Evolutionary conservation across 352 stramenopile species (phyloP).

Genomic region (Pythium aristosporum): DNA sequence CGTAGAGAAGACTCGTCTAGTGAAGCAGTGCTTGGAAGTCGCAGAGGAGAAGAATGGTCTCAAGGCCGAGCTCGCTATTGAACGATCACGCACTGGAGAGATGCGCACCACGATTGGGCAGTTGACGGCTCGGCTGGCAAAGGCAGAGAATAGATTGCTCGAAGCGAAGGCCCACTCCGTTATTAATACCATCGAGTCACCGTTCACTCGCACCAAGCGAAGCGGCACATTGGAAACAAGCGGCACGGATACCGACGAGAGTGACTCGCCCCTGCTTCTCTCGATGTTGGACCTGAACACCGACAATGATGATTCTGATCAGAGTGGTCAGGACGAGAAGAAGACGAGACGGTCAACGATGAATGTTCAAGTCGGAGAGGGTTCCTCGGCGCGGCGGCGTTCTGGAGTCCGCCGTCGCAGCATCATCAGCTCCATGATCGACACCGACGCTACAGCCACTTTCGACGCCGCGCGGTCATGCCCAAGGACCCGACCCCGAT

Average conservation of each 20-base stretch:
- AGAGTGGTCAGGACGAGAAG: not conserved
- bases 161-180: not conserved
- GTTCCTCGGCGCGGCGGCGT: not conserved
- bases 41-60: not conserved
- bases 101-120: not conserved
- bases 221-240: slow-evolving; percentile 15
- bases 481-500: not conserved
- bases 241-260: slow-evolving; percentile 8
- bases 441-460: not conserved
- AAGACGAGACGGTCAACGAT: not conserved
- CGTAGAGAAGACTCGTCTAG: not conserved
- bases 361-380: not conserved
- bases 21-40: not conserved
- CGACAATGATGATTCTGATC: not conserved
- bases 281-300: not conserved
- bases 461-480: not conserved
- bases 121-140: not conserved
- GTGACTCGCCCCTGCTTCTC: not conserved
- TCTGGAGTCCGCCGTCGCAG: slow-evolving; percentile 1
- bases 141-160: not conserved
- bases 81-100: not conserved
- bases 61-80: not conserved
- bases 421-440: not conserved
- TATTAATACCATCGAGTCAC: not conserved
- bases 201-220: slow-evolving; percentile 7